Percentiles rank a stretch among this genome's conserved stretches.
These are phyloP conservation scores for Volvox reticuliferus DNA, from an alignment of 139 green algal genomes.

Conservation along the genomic window DNA sequence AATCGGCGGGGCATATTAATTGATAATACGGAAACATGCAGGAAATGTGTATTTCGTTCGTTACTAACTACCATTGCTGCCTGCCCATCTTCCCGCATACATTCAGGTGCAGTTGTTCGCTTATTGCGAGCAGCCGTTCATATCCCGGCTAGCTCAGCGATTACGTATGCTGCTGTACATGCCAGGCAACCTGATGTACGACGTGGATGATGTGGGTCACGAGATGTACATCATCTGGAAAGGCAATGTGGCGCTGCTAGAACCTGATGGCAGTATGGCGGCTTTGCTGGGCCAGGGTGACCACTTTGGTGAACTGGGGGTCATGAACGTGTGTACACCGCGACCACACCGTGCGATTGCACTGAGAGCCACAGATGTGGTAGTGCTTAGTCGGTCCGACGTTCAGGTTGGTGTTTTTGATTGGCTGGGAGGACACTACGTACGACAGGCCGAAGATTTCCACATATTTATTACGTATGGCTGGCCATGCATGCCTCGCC, in stretches of 20 bases:
- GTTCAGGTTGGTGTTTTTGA: slow-evolving; percentile 29
- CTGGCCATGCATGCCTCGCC: too few relatives aligned
- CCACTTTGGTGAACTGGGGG: slow-evolving; percentile 33
- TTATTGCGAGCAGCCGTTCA: slow-evolving; percentile 27
- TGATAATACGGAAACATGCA: too few relatives aligned
- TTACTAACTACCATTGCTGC: too few relatives aligned
- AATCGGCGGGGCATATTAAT: too few relatives aligned
- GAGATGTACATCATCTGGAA: slow-evolving; percentile 46
- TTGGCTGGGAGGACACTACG: too few relatives aligned
- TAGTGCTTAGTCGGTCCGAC: slow-evolving; percentile 28
- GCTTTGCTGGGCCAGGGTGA: slow-evolving; percentile 20
- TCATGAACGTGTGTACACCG: neutral
- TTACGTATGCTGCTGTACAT: slow-evolving; percentile 29
- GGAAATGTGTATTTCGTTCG: too few relatives aligned
- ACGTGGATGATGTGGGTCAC: slow-evolving; percentile 18
- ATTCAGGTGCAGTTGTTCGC: slow-evolving; percentile 31
- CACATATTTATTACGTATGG: too few relatives aligned
- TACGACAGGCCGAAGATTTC: too few relatives aligned
- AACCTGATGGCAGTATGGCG: neutral
- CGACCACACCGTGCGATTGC: slow-evolving; percentile 13
- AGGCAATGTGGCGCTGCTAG: slow-evolving; percentile 18
- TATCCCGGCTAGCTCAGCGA: slow-evolving; percentile 22
- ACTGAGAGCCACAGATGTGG: neutral
- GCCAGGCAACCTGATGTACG: slow-evolving; percentile 16
- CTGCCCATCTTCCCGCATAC: neutral